phyloP scores from a whole-genome alignment of 2,329 filamentous ascomycete genomes.

The Aquanectria penicillioides region DNA sequence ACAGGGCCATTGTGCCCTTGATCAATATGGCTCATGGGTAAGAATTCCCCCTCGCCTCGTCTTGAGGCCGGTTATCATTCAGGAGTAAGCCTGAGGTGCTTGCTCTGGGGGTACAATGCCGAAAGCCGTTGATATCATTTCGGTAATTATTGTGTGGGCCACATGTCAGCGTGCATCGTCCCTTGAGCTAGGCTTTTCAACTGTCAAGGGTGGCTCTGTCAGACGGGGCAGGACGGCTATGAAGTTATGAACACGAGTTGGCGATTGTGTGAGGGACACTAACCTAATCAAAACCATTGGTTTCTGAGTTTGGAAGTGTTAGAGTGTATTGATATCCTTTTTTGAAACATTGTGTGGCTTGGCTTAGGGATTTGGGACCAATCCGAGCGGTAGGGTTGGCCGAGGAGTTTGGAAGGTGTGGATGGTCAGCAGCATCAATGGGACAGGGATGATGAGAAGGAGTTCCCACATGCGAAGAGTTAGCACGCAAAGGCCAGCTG shows the following conservation, averaged over 20 bases:
- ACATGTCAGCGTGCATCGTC: slow-evolving; percentile 1
- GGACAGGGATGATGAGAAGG: no score
- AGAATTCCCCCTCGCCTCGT: no score
- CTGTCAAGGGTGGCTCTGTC: not conserved
- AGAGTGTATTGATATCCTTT: not conserved
- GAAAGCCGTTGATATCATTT: not conserved
- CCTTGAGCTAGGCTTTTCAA: slow-evolving; percentile 12
- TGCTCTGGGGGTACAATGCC: not conserved
- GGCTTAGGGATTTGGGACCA: no score
- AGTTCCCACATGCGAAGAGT: no score
- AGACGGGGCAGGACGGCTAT: not conserved
- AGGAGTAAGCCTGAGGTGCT: not conserved
- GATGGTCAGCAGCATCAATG: no score
- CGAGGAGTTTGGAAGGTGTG: no score
- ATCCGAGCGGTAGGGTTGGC: no score
- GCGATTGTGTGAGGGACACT: not conserved
- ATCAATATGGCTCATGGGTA: no score
- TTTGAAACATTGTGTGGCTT: not conserved
- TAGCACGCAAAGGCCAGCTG: no score
- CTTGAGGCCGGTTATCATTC: no score
- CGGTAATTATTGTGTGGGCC: not conserved
- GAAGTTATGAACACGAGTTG: not conserved
- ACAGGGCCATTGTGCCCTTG: no score
- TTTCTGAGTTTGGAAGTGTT: not conserved
- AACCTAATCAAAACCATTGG: not conserved